phyloP scores from a whole-genome alignment of 306 rosid genomes.

The Sechiopsis laciniata region DNA sequence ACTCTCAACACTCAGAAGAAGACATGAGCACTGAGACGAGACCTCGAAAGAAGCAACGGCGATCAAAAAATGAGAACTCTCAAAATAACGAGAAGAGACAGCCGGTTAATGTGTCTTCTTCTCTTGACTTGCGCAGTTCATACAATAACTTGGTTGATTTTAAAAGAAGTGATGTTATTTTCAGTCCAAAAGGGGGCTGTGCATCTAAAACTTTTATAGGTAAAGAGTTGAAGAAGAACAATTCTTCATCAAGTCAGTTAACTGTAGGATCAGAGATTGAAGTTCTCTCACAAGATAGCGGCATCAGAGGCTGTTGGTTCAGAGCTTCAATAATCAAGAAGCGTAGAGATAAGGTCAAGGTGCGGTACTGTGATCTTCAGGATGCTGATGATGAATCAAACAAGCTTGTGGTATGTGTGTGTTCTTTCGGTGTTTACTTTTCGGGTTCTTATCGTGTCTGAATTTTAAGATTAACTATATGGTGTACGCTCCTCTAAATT shows the following conservation, averaged over 20 bases:
- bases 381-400: constrained; percentile 67
- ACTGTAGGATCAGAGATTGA: constrained; percentile 59
- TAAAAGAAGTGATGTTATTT: constrained; percentile 26
- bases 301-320: constrained; percentile 90
- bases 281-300: constrained; percentile 85
- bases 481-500: background rate
- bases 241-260: constrained; percentile 22
- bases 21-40: constrained; percentile 35
- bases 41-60: constrained; percentile 53
- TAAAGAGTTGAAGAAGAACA: constrained; percentile 22
- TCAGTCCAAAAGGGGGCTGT: constrained; percentile 24
- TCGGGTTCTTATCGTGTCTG: background rate
- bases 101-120: constrained; percentile 9
- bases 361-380: constrained; percentile 59
- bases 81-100: constrained; percentile 26
- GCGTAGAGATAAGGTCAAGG: constrained; percentile 63
- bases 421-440: no score
- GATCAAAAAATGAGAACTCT: constrained; percentile 25
- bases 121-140: constrained; percentile 17
- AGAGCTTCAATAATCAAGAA: constrained; percentile 63
- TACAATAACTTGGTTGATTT: constrained; percentile 18
- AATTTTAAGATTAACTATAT: background rate
- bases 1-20: constrained; percentile 36
- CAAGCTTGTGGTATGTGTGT: constrained; percentile 70
- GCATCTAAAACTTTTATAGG: constrained; percentile 17